Evolutionary conservation across 139 green algal genomes (phyloP), one percentile per base, ranked within the genome.

Genomic region (Tetraselmis striata): DNA sequence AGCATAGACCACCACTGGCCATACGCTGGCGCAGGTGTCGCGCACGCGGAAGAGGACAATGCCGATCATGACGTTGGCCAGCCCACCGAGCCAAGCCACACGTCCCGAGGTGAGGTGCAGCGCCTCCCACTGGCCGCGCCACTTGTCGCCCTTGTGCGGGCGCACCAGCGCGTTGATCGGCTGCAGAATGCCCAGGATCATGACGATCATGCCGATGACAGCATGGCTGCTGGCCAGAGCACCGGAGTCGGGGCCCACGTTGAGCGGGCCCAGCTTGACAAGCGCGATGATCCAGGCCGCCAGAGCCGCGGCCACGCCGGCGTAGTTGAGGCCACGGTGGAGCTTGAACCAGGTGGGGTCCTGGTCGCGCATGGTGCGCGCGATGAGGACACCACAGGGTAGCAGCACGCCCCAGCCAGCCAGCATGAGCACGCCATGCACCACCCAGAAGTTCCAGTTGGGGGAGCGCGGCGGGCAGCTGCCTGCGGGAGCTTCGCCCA

Each of bases 391-490:
- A 32, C 84, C 88, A 0, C 86, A 22, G 0, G 87, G 88, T 2
- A 91, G 83, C 2, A 92, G 31, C 0, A 90, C n/a, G 0, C 87
- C 87, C 84, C 84, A 90, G 59, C 75, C 81, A 1, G 89, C 78
- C 29, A 32, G 81, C 81, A 89, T 87, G 22, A 91, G 77, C 80
- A 83, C 82, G 77, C 30, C 86, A 59, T 91, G 88, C 0, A 81
- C 86, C 30, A 85, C 59, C 29, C 32, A 79, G 59, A 67, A 67
- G 18, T 67, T 67, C 45, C 45, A 67, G 45, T 67, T 67, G 11
- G 45, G 45, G 45, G 45, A 18, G 45, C 45, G 45, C 5, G 45
- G 45, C 11, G 45, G 45, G 45, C 45, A 67, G 45, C 11, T 18
- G 45, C 18, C 18, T 5, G 45, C 11, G 45, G 5, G 11, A 18